Evolutionary conservation across 768 basidiomycete genomes (phyloP).

Genomic region (Tylopilus balloui): DNA sequence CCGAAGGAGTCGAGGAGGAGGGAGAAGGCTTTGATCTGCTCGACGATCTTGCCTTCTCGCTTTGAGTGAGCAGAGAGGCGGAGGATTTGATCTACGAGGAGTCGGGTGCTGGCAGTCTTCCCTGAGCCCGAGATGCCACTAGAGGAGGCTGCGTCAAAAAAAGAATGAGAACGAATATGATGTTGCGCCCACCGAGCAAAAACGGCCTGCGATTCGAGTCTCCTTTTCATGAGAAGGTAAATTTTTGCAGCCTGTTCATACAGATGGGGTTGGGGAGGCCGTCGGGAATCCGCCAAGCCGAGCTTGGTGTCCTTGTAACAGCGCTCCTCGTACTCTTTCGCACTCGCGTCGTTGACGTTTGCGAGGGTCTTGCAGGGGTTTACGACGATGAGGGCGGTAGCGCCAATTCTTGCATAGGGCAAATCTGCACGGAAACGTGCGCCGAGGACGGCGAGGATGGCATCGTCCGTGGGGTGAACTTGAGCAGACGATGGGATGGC

Average conservation of each 20-base stretch:
- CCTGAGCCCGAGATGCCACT: slow-evolving; percentile 67
- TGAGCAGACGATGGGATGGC: slow-evolving; percentile 35
- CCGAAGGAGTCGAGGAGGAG: slow-evolving; percentile 62
- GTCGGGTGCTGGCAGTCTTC: slow-evolving; percentile 47
- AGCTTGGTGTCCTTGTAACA: slow-evolving; percentile 51
- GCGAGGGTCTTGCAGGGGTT: slow-evolving; percentile 59
- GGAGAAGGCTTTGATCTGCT: slow-evolving; percentile 52
- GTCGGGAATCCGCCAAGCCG: slow-evolving; percentile 32
- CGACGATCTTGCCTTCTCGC: slow-evolving; percentile 46
- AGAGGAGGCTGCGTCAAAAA: slow-evolving; percentile 8
- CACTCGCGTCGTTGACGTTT: slow-evolving; percentile 52
- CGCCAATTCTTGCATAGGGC: slow-evolving; percentile 48
- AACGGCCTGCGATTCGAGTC: slow-evolving; percentile 50
- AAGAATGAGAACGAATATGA: slow-evolving; percentile 5
- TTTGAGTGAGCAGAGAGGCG: slow-evolving; percentile 57
- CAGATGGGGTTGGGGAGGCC: slow-evolving; percentile 51
- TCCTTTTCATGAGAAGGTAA: slow-evolving; percentile 55
- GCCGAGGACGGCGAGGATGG: slow-evolving; percentile 49
- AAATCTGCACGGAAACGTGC: slow-evolving; percentile 56
- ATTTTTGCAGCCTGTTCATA: slow-evolving; percentile 60
- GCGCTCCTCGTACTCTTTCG: slow-evolving; percentile 53
- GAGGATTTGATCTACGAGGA: slow-evolving; percentile 55
- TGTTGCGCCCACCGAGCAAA: slow-evolving; percentile 44
- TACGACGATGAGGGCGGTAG: slow-evolving; percentile 49
- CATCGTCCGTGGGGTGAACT: slow-evolving; percentile 53